These are phyloP conservation scores for Blastomyces emzantsi DNA, from an alignment of 2,329 filamentous ascomycete genomes.

Conservation along the genomic window DNA sequence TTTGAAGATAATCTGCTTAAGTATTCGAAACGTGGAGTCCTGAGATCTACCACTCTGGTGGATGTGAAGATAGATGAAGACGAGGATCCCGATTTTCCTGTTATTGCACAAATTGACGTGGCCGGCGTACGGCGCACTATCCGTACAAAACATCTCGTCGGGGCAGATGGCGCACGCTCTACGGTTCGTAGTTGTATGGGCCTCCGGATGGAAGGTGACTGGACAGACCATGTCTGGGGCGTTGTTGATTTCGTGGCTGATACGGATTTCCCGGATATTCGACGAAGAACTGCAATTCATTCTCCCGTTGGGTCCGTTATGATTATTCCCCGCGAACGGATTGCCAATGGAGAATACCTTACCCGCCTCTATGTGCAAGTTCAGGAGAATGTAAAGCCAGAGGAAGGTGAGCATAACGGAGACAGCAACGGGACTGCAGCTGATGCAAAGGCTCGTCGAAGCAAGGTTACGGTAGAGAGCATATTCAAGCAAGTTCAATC, in stretches of 20 bases:
- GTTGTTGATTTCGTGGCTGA: constrained; percentile 65
- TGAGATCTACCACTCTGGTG: constrained; percentile 55
- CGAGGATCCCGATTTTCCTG: constrained; percentile 35
- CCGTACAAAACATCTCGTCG: constrained; percentile 60
- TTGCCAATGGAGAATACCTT: constrained; percentile 54
- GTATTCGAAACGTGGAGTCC: constrained; percentile 51
- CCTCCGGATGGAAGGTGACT: constrained; percentile 53
- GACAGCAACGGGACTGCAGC: constrained; percentile 54
- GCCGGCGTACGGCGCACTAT: constrained; percentile 33
- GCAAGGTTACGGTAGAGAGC: constrained; percentile 50
- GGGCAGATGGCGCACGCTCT: constrained; percentile 62
- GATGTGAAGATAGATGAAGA: constrained; percentile 50
- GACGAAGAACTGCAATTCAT: constrained; percentile 71
- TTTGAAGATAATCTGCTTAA: constrained; percentile 58
- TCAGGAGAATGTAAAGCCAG: constrained; percentile 22
- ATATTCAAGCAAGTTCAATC: constrained; percentile 58
- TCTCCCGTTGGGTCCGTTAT: constrained; percentile 69
- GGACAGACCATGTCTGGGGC: constrained; percentile 63
- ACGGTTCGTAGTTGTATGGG: constrained; percentile 52
- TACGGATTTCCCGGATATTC: constrained; percentile 69
- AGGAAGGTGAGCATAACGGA: constrained; percentile 47
- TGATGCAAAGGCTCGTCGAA: constrained; percentile 3
- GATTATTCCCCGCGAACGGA: constrained; percentile 64
- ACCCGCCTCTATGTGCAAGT: constrained; percentile 55
- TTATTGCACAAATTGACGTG: constrained; percentile 29